Base-by-base conservation (phyloP, 768 basidiomycete species). In the Phlebiopsis flavidoalba region DNA sequence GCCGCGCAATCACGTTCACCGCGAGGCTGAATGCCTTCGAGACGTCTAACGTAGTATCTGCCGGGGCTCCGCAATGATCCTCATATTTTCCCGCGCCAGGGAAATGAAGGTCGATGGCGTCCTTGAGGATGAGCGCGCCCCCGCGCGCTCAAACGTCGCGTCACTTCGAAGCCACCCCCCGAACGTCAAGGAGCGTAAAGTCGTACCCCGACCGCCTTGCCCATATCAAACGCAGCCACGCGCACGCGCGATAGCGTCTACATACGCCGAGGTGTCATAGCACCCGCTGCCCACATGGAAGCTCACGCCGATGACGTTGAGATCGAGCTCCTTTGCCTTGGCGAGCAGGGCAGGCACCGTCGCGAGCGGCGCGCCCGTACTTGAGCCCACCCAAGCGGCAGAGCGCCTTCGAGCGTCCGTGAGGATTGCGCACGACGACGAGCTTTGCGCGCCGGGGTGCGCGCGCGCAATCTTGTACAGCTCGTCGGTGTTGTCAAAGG, bases 261-360 rank as follows among this genome's bases (percentile, higher is more conserved):
- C 84, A 70, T 95, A 99, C 26, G 91, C 89, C 19, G 83, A 77
- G 19, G 95, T 87, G 73, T 98, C 95, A 72, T 93, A 97, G 75
- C 94, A 96, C 2, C 97, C 97, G 64, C 91, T 93, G 5, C 97
- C 97, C 50, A 98, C 97, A 72, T 98, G 97, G 83, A 99, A 98
- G 74, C 90, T 93, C 60, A 98, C 90, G 19, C 97, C 97, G 45
- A 98, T 80, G 58, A 99, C 95, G 69, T 95, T 82, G 57, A 99
- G 80, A 35, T 77, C 75, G 26, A 98, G 80, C 66, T 91, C 86
- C 65, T 80, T 80, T 1, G 96, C 97, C 66, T 87, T 90, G 14
- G 78, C 75, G 56, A 99, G 81, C 21, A 99, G 83, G 14, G 79
- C 81, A 3, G 91, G 91, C 21, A 97, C 94, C 14, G 85, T 80